These are phyloP conservation scores for Fomitiporia mediterranea DNA, from an alignment of 1,284 basidiomycete genomes.

Conservation along the genomic window DNA sequence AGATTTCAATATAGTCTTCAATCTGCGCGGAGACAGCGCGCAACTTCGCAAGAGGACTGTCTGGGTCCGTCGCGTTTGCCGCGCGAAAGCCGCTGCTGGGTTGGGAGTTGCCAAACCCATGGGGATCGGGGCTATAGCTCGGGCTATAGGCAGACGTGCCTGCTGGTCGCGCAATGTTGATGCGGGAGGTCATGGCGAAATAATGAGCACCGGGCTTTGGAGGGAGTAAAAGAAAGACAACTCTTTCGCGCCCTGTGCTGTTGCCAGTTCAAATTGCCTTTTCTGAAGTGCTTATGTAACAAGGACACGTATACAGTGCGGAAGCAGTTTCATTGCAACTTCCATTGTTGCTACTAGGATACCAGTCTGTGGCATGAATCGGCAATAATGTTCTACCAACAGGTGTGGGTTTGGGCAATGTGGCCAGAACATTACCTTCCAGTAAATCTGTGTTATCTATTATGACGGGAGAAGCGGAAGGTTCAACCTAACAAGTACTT, in stretches of 20 bases:
- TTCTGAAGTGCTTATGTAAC: not conserved
- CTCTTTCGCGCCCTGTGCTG: slow-evolving; percentile 6
- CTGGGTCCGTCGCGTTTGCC: slow-evolving; percentile 51
- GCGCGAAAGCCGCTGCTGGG: slow-evolving; percentile 67
- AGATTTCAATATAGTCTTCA: slow-evolving; percentile 91
- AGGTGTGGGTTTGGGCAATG: too few species aligned
- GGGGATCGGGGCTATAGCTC: slow-evolving; percentile 65
- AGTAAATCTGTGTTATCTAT: too few species aligned
- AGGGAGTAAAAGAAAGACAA: not conserved
- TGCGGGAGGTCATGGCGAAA: slow-evolving; percentile 67
- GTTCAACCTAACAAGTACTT: too few species aligned
- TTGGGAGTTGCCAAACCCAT: slow-evolving; percentile 66
- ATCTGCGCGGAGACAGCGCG: slow-evolving; percentile 73
- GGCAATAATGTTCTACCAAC: too few species aligned
- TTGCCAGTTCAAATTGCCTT: not conserved
- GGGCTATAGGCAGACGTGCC: slow-evolving; percentile 44
- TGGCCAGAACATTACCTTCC: too few species aligned
- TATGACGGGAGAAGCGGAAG: too few species aligned
- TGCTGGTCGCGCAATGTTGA: slow-evolving; percentile 74
- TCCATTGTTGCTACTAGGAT: too few species aligned
- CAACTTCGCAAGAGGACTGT: slow-evolving; percentile 82
- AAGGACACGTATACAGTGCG: slow-evolving; percentile 1
- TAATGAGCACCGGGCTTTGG: not conserved
- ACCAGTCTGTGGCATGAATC: too few species aligned
- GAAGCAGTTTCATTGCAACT: too few species aligned